phyloP scores from a whole-genome alignment of 2,329 filamentous ascomycete genomes.

The Aspergillus sp. region DNA sequence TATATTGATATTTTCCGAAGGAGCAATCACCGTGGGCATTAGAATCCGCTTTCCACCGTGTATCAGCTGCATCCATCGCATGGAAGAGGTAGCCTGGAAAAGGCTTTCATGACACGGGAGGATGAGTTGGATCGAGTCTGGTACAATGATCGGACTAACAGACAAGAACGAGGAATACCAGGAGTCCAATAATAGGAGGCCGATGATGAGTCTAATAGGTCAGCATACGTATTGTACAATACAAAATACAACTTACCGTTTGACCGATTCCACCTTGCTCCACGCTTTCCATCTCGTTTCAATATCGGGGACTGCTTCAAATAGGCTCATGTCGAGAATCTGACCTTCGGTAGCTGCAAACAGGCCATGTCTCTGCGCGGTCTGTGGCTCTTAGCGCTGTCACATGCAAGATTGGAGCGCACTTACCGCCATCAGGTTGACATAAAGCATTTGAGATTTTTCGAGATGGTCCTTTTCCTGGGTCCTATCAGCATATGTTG shows the following conservation, averaged over 20 bases:
- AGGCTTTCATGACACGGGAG: constrained; percentile 46
- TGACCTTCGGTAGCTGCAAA: constrained; percentile 49
- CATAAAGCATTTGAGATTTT: constrained; percentile 51
- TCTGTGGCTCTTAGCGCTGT: constrained; percentile 16
- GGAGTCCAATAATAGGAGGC: constrained; percentile 46
- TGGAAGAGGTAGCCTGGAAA: constrained; percentile 40
- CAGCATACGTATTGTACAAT: constrained; percentile 1
- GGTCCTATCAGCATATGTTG: constrained; percentile 6
- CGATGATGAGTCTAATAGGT: constrained; percentile 40
- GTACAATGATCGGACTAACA: constrained; percentile 45
- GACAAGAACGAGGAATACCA: constrained; percentile 50
- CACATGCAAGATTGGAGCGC: not conserved
- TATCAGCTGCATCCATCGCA: constrained; percentile 37
- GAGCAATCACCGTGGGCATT: constrained; percentile 32
- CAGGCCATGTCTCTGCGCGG: constrained; percentile 50
- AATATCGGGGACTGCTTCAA: constrained; percentile 43
- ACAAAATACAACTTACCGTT: constrained; percentile 31
- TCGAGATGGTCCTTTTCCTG: constrained; percentile 45
- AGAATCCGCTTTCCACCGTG: constrained; percentile 32
- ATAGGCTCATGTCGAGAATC: constrained; percentile 38
- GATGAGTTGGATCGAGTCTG: constrained; percentile 47
- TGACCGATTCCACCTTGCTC: constrained; percentile 52
- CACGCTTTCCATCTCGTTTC: constrained; percentile 52
- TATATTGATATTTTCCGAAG: constrained; percentile 34
- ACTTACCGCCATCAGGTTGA: constrained; percentile 46